A percentile compares a stretch with the other conserved stretches of the same genome.
Evolutionary conservation across 768 basidiomycete genomes (phyloP).

Genomic region (Lanmaoa rubissima): DNA sequence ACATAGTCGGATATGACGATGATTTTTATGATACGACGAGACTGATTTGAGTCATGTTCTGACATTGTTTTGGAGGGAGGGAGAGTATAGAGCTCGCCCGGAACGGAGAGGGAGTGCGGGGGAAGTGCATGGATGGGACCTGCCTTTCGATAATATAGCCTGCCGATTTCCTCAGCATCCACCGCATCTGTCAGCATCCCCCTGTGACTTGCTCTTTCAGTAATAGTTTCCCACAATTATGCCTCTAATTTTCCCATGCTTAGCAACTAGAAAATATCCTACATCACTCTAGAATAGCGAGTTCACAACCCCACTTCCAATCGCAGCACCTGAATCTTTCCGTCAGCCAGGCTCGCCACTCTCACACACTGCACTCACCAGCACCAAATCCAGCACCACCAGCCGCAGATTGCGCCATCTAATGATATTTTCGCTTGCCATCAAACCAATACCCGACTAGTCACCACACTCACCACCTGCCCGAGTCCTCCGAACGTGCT

Average conservation of each 20-base stretch:
- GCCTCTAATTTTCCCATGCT: conserved; percentile 17
- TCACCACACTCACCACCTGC: conserved; percentile 29
- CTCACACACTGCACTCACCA: conserved; percentile 24
- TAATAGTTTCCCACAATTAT: conserved; percentile 24
- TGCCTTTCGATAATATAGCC: conserved; percentile 26
- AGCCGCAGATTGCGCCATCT: conserved; percentile 35
- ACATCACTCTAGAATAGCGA: conserved; percentile 41
- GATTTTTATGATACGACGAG: conserved; percentile 26
- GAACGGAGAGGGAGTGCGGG: conserved; percentile 3
- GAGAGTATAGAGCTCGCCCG: neutral
- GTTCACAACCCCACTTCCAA: conserved; percentile 45
- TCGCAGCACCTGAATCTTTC: conserved; percentile 38
- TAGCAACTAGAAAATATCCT: conserved; percentile 9
- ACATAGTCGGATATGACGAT: conserved; percentile 38
- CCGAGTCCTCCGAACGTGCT: conserved; percentile 41
- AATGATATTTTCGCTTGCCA: neutral
- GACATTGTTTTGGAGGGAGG: conserved; percentile 17
- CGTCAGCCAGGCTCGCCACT: neutral
- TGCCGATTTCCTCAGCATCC: conserved; percentile 27
- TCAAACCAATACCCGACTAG: neutral
- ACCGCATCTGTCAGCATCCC: conserved; percentile 33
- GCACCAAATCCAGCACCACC: conserved; percentile 50
- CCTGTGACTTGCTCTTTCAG: conserved; percentile 17
- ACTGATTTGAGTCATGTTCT: conserved; percentile 6
- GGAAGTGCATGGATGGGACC: conserved; percentile 28